Conservation (phyloP, 2,329 filamentous ascomycete genomes). For the Onygenales sp. region DNA sequence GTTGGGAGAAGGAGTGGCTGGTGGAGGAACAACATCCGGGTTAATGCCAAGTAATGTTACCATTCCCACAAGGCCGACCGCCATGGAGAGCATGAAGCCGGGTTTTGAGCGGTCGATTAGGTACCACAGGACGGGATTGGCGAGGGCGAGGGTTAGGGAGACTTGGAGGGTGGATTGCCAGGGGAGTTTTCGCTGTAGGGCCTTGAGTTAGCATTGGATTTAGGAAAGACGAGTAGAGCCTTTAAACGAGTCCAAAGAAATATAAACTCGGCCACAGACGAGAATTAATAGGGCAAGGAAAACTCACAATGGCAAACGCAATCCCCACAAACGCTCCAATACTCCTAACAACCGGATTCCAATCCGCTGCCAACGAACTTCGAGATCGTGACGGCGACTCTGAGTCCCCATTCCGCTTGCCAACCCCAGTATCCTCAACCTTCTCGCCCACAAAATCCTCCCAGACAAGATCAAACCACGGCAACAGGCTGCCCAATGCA, state of each 20-base stretch:
- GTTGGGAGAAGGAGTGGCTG: slow-evolving; percentile 37
- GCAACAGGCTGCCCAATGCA: slow-evolving; percentile 66
- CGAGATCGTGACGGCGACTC: slow-evolving; percentile 12
- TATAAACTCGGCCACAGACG: slow-evolving; percentile 17
- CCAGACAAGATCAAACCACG: slow-evolving; percentile 74
- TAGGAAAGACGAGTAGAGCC: no score
- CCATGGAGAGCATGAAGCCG: slow-evolving; percentile 68
- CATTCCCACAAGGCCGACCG: slow-evolving; percentile 66
- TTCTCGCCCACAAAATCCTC: slow-evolving; percentile 40
- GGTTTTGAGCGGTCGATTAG: slow-evolving; percentile 82
- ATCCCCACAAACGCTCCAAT: slow-evolving; percentile 65
- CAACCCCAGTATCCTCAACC: slow-evolving; percentile 19
- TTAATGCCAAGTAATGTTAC: slow-evolving; percentile 63
- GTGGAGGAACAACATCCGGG: slow-evolving; percentile 66
- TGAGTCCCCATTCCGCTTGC: slow-evolving; percentile 19
- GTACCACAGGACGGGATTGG: slow-evolving; percentile 93
- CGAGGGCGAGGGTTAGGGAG: slow-evolving; percentile 76
- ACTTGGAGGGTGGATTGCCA: slow-evolving; percentile 96
- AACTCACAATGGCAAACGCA: slow-evolving; percentile 71
- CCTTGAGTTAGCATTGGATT: background rate
- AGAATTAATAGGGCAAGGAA: background rate
- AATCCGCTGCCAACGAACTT: slow-evolving; percentile 47
- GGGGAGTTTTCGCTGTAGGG: slow-evolving; percentile 64
- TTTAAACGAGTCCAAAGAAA: no score
- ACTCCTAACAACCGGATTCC: slow-evolving; percentile 62